Conservation (phyloP, 1,139 yeast species). For the Tardiomyces depauwii region DNA sequence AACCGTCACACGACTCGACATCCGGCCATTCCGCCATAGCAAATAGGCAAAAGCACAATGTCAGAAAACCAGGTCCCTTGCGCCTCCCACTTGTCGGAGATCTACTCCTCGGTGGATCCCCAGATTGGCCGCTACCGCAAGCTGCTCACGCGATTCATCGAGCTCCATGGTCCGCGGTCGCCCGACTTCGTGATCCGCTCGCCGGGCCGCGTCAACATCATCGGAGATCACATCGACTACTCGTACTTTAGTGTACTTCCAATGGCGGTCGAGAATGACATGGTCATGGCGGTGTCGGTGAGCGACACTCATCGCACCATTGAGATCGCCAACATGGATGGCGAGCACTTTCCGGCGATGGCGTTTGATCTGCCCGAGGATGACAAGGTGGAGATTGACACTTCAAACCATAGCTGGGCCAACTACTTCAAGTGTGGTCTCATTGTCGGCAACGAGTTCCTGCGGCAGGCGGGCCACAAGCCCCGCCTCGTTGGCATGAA, state of each 20-base stretch:
- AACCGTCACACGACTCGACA: no score
- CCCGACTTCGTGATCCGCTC: constrained; percentile 46
- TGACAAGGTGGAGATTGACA: constrained; percentile 39
- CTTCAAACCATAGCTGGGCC: constrained; percentile 44
- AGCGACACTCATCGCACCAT: constrained; percentile 25
- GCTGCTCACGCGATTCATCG: constrained; percentile 13
- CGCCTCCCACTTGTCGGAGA: constrained; percentile 11
- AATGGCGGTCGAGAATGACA: constrained; percentile 63
- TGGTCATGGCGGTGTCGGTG: constrained; percentile 41
- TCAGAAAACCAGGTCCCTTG: constrained; percentile 7
- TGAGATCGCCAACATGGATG: constrained; percentile 35
- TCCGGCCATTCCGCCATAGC: no score
- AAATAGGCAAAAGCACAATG: no score
- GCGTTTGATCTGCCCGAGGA: constrained; percentile 33
- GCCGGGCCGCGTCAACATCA: constrained; percentile 66
- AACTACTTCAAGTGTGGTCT: constrained; percentile 61
- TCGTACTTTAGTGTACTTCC: constrained; percentile 59
- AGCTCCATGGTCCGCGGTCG: constrained; percentile 8
- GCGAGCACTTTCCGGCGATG: constrained; percentile 29
- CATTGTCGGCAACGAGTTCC: constrained; percentile 46
- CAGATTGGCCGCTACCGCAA: constrained; percentile 12
- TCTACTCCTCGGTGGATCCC: constrained; percentile 12
- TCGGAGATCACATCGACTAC: constrained; percentile 71
- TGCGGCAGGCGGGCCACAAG: constrained; percentile 23
- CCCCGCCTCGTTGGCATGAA: constrained; percentile 34